These are phyloP conservation scores for Linanthus parryae DNA, from an alignment of 148 eudicot genomes.

Conservation along the genomic window DNA sequence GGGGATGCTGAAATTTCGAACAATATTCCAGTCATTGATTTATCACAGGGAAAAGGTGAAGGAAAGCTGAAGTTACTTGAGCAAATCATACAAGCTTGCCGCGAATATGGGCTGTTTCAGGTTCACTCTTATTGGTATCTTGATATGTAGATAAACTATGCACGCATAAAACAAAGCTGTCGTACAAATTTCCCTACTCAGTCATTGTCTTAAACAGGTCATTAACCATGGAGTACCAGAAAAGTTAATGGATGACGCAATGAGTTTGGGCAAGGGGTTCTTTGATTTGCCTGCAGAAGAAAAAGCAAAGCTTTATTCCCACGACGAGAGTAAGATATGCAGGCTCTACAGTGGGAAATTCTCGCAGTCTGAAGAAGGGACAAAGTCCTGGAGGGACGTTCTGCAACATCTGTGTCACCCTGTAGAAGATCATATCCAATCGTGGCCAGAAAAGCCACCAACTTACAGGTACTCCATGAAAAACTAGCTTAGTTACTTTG, in stretches of 20 bases:
- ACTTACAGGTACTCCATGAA: neutral
- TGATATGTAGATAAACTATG: neutral
- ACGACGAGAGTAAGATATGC: neutral
- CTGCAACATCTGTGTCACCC: neutral
- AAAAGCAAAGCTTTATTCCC: neutral
- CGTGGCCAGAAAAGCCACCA: constrained; percentile 4
- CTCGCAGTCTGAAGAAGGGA: neutral
- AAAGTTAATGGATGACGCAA: neutral
- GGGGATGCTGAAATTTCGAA: neutral
- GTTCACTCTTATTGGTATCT: constrained; percentile 5
- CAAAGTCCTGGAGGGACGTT: neutral
- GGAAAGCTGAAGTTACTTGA: neutral
- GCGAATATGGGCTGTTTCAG: constrained; percentile 25
- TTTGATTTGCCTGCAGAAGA: neutral
- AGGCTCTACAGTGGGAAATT: neutral
- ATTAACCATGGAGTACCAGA: neutral
- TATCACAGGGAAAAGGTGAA: neutral
- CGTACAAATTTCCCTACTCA: neutral
- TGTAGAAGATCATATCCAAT: constrained; percentile 2
- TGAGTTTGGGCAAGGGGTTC: neutral
- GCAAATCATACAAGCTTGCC: constrained; percentile 21
- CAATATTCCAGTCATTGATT: constrained; percentile 5
- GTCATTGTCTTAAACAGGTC: neutral
- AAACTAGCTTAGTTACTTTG: neutral
- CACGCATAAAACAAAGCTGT: neutral